Evolutionary conservation across 2,329 filamentous ascomycete species (phyloP).

Genomic region (Nigrospora osmanthi): DNA sequence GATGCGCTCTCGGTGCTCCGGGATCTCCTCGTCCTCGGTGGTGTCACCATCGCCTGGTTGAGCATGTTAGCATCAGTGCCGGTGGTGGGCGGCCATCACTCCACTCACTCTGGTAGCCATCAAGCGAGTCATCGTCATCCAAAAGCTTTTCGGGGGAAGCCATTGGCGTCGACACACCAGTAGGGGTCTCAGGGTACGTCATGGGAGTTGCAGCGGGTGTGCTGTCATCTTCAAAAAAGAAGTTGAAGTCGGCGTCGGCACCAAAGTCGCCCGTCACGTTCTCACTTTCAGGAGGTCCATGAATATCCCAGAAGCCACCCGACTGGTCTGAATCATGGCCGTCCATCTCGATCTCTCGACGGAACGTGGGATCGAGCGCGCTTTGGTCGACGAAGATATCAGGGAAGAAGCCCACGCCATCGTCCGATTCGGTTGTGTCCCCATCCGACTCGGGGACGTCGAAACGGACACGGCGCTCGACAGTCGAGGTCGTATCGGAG

Average conservation of each 20-base stretch:
- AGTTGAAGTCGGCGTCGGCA: slow-evolving; percentile 28
- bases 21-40: slow-evolving; percentile 44
- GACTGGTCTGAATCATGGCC: slow-evolving; percentile 49
- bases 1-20: slow-evolving; percentile 36
- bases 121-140: slow-evolving; percentile 35
- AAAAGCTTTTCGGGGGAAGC: slow-evolving; percentile 17
- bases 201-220: slow-evolving; percentile 34
- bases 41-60: slow-evolving; percentile 50
- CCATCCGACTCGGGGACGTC: slow-evolving; percentile 59
- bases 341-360: slow-evolving; percentile 67
- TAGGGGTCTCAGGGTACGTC: slow-evolving; percentile 22
- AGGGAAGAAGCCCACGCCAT: slow-evolving; percentile 59
- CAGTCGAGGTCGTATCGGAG: slow-evolving; percentile 6
- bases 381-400: slow-evolving; percentile 74
- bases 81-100: not conserved
- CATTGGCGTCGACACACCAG: slow-evolving; percentile 22
- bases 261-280: slow-evolving; percentile 15
- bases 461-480: slow-evolving; percentile 68
- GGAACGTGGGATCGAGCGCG: slow-evolving; percentile 63
- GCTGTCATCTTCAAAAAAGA: slow-evolving; percentile 26
- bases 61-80: not conserved
- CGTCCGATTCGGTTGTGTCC: slow-evolving; percentile 55
- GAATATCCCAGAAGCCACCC: slow-evolving; percentile 57
- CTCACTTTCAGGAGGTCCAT: slow-evolving; percentile 34
- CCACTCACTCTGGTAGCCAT: slow-evolving; percentile 54